Conservation (phyloP, 1,139 yeast species). For the Blastobotrys malaysiensis region DNA sequence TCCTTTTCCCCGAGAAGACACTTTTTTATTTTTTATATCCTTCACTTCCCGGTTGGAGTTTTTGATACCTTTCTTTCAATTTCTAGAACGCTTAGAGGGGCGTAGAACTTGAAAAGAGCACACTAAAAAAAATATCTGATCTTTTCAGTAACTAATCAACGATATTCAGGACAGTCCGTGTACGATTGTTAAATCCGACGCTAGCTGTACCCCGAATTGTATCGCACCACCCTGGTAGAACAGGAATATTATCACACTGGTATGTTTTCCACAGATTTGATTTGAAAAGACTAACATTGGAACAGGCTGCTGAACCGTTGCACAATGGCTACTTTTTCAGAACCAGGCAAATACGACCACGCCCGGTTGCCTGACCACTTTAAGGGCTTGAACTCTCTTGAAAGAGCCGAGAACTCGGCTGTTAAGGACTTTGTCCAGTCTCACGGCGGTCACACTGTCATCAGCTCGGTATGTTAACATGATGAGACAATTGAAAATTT, state of each 20-base stretch:
- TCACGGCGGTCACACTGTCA: constrained; percentile 94
- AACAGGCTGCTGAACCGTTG: neutral
- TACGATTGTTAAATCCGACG: neutral
- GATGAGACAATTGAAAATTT: no score
- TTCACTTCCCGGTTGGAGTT: neutral
- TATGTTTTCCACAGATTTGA: neutral
- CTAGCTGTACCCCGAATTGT: neutral
- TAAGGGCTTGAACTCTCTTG: constrained; percentile 71
- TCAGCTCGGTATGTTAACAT: constrained; percentile 46
- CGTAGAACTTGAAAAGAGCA: neutral
- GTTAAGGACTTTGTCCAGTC: constrained; percentile 79
- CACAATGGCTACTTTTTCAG: neutral
- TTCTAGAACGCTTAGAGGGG: neutral
- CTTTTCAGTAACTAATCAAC: neutral
- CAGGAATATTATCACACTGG: neutral
- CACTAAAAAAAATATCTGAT: neutral
- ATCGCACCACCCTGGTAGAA: neutral
- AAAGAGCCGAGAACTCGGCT: constrained; percentile 64
- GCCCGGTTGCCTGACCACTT: constrained; percentile 59
- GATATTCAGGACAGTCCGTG: neutral
- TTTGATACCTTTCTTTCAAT: neutral
- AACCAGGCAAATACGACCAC: constrained; percentile 23
- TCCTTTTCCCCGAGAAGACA: neutral
- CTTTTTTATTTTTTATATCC: constrained; percentile 1
- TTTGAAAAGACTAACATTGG: neutral